Evolutionary conservation across 2,329 filamentous ascomycete genomes (phyloP).

Genomic region (Ophiostoma pallidulum): DNA sequence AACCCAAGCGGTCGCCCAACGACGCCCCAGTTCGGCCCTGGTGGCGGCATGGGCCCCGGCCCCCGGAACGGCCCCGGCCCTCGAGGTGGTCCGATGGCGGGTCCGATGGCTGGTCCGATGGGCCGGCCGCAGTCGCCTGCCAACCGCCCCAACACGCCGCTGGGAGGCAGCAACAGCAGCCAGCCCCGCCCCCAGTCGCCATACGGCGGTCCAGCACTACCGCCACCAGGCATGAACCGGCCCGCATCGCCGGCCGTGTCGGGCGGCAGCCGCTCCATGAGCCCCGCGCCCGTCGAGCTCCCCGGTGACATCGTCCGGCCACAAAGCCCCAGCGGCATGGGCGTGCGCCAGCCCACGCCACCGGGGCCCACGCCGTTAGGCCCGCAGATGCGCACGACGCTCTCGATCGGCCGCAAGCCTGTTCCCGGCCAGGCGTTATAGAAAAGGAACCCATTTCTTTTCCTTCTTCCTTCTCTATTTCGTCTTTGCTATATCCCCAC

Average conservation of each 20-base stretch:
- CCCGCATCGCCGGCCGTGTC: too few species aligned
- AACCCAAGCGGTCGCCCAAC: conserved; percentile 23
- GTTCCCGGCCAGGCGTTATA: conserved; percentile 46
- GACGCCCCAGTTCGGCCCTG: conserved; percentile 28
- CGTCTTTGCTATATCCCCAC: not conserved
- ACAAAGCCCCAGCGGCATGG: conserved; percentile 32
- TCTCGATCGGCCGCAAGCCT: conserved; percentile 43
- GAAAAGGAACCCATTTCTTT: not conserved
- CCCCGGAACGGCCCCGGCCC: not conserved
- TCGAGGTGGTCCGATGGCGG: not conserved
- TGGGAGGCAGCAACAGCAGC: conserved; percentile 25
- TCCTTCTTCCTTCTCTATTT: not conserved
- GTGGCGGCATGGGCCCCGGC: conserved; percentile 14
- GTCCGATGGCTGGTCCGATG: conserved; percentile 1
- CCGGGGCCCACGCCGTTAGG: conserved; percentile 40
- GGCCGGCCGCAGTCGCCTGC: conserved; percentile 12
- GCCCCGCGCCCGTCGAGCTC: conserved; percentile 21
- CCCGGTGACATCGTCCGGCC: too few species aligned
- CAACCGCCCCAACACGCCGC: conserved; percentile 16
- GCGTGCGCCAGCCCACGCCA: conserved; percentile 31
- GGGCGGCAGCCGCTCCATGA: conserved; percentile 27
- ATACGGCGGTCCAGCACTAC: conserved; percentile 23
- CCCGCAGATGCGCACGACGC: conserved; percentile 19
- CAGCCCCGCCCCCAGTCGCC: conserved; percentile 35
- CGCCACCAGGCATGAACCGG: too few species aligned